Evolutionary conservation across 257 asterid genomes (phyloP), one percentile per base, ranked within the genome.

Genomic region (Sherardia arvensis): DNA sequence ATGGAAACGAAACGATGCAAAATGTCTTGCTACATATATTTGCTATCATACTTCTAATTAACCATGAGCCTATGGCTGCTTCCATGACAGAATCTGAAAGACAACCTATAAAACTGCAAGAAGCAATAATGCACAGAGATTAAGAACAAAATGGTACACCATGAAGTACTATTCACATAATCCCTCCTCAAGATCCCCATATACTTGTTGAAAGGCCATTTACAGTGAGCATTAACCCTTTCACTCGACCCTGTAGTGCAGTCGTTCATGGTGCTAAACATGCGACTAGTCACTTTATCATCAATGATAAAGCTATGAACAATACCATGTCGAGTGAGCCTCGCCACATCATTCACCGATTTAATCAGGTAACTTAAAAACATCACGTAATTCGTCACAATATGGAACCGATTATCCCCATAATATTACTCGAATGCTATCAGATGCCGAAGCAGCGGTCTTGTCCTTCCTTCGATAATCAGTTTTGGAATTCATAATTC

Each of bases 111-210:
- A 1, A 27, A 43, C 49, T 8, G 69, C 4, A 14, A 43, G 43
- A 5, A 14, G 5, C 25, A 64, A 43, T 32, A 59, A n/a, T n/a
- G 59, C 4, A 78, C 83, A n/a, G 25, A 78, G 30, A 62, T 1
- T n/a, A n/a, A n/a, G 36, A 65, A 29, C 1, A 80, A 74, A 34
- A 69, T 32, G 14, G 64, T 29, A 3, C 67, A 74, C 85, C 83
- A 77, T n/a, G n/a, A n/a, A 1, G 77, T 79, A 25, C 76, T 68
- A 45, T 56, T 25, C 33, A 74, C 47, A 38, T 79, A 72, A 1
- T 72, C 64, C 1, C 58, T 59, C 49, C 59, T 67, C 14, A 81
- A 49, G 36, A 10, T 61, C 0, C 72, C 73, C 61, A 62, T 27
- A 70, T 73, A 67, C 23, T 12, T 6, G 21, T 74, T 71, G 23